Evolutionary conservation across 306 rosid genomes (phyloP).

Genomic region (Pterocarpus macrocarpus): DNA sequence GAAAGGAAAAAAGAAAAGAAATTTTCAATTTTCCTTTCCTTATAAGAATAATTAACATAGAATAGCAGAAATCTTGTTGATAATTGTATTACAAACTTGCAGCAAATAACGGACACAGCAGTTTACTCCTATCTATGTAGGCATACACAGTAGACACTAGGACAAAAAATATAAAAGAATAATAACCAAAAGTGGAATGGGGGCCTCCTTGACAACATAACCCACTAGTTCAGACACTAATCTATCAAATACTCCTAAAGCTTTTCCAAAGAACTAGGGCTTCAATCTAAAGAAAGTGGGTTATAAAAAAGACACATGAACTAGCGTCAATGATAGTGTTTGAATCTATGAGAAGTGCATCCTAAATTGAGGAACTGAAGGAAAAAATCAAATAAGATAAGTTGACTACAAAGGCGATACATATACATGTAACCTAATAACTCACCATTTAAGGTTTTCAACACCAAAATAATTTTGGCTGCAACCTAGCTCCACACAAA

Average conservation of each 20-base stretch:
- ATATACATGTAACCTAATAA: too few species aligned
- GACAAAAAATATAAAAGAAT: neutral
- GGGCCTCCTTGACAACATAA: neutral
- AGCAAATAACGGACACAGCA: conserved; percentile 1
- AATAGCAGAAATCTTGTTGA: too few species aligned
- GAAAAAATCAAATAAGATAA: neutral
- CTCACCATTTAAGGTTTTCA: too few species aligned
- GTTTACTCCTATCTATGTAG: neutral
- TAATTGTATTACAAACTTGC: neutral
- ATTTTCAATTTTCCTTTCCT: conserved; percentile 23
- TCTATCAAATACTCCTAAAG: neutral
- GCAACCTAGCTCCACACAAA: too few species aligned
- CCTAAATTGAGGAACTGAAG: neutral
- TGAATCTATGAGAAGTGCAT: neutral
- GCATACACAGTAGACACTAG: neutral
- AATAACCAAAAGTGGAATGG: neutral
- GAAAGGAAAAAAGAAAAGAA: neutral
- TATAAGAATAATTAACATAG: neutral
- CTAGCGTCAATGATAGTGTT: neutral
- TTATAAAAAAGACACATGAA: neutral
- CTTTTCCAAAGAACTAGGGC: neutral
- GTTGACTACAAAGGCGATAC: neutral
- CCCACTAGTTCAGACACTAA: neutral
- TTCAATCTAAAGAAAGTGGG: neutral
- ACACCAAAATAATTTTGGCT: too few species aligned